These are phyloP conservation scores for Stagonosporopsis chrysanthemi DNA, from an alignment of 2,329 filamentous ascomycete species.

Conservation along the genomic window DNA sequence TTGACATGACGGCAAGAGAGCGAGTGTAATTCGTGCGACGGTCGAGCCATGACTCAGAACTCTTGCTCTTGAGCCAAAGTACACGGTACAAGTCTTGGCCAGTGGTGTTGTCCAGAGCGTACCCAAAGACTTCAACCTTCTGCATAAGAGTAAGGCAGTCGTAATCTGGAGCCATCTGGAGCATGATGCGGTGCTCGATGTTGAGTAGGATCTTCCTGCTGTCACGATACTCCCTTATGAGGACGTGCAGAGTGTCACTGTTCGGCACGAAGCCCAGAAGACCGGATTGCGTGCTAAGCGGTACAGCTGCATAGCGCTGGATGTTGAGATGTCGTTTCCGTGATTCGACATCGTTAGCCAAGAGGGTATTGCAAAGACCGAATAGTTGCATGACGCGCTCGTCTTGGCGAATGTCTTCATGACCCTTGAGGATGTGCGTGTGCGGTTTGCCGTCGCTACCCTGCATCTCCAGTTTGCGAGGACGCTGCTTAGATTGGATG, in stretches of 20 bases:
- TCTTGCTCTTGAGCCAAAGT: constrained; percentile 98
- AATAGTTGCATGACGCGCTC: constrained; percentile 99
- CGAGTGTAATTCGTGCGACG: constrained; percentile 98
- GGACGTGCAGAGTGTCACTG: constrained; percentile 93
- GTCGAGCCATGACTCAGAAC: constrained; percentile 96
- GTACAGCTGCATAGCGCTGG: constrained; percentile 95
- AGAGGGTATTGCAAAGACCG: constrained; percentile 93
- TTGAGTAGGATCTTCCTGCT: constrained; percentile 97
- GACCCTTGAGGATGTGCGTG: constrained; percentile 94
- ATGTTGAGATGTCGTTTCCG: constrained; percentile 98
- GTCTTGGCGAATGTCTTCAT: constrained; percentile 98
- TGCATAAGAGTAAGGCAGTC: constrained; percentile 99
- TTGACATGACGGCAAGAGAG: constrained; percentile 98
- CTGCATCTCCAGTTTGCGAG: constrained; percentile 84
- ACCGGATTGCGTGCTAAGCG: constrained; percentile 94
- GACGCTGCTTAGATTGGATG: constrained; percentile 96
- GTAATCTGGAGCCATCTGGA: constrained; percentile 99
- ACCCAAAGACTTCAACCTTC: constrained; percentile 99
- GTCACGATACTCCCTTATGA: constrained; percentile 97
- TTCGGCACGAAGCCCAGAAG: constrained; percentile 96
- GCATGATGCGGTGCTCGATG: constrained; percentile 99
- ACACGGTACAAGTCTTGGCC: constrained; percentile 98
- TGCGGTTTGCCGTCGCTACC: constrained; percentile 90
- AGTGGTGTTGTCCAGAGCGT: constrained; percentile 98
- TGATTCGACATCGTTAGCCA: constrained; percentile 91